A percentile compares a stretch with the other conserved stretches of the same genome.
phyloP scores from a whole-genome alignment of 2,329 filamentous ascomycete species.

The Neoarthrinium moseri region DNA sequence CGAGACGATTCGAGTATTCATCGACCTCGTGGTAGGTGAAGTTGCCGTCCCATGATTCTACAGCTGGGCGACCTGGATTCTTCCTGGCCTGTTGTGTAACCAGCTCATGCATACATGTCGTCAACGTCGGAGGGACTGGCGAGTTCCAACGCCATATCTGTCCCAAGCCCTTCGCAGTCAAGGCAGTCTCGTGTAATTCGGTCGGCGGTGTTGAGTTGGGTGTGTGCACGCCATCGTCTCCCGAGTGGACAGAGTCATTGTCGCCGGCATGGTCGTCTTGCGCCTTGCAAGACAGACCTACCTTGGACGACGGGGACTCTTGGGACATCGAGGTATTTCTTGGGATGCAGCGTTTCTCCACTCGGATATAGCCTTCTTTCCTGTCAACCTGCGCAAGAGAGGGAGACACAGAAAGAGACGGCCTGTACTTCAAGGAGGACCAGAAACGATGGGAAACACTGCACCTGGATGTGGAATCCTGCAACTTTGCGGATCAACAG shows the following conservation, averaged over 20 bases:
- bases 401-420: too few relatives aligned
- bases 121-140: conserved; percentile 36
- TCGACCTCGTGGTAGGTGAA: conserved; percentile 47
- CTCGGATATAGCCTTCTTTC: too few relatives aligned
- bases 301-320: too few relatives aligned
- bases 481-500: background rate
- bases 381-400: too few relatives aligned
- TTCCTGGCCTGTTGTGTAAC: conserved; percentile 36
- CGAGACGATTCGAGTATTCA: conserved; percentile 38
- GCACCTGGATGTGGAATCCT: background rate
- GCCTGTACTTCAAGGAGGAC: too few relatives aligned
- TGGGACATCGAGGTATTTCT: too few relatives aligned
- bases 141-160: conserved; percentile 48
- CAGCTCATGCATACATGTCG: conserved; percentile 45
- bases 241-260: background rate
- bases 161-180: conserved; percentile 35
- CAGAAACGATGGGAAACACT: too few relatives aligned
- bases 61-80: conserved; percentile 38
- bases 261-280: conserved; percentile 1
- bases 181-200: conserved; percentile 24
- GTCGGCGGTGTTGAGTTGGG: conserved; percentile 19
- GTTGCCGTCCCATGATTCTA: conserved; percentile 50
- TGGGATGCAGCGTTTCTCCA: too few relatives aligned
- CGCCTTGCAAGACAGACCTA: too few relatives aligned
- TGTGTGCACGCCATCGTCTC: background rate